Percentiles rank a stretch among this genome's conserved stretches.
Conservation (phyloP, 176 grass and related monocot species). For the Oryza punctata region DNA sequence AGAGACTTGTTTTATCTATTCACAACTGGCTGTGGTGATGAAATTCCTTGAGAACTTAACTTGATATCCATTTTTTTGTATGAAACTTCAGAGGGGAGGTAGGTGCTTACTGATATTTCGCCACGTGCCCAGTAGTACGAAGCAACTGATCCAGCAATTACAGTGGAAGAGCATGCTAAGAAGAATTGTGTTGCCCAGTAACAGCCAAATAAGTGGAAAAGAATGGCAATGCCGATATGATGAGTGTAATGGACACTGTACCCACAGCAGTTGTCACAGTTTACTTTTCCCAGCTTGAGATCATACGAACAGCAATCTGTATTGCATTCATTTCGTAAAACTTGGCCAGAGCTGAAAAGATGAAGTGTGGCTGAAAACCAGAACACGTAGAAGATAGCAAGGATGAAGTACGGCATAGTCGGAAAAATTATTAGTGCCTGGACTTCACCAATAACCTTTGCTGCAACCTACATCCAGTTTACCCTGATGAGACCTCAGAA, state of each 20-base stretch:
- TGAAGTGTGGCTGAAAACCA: constrained; percentile 90
- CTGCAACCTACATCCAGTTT: constrained; percentile 73
- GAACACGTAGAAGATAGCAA: constrained; percentile 88
- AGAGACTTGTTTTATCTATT: background rate
- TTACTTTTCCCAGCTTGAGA: constrained; percentile 85
- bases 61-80: background rate
- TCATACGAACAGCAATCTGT: constrained; percentile 76
- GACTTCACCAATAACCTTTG: constrained; percentile 95
- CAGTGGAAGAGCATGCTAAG: constrained; percentile 68
- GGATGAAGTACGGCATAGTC: constrained; percentile 62
- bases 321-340: constrained; percentile 77
- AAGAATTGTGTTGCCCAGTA: constrained; percentile 95
- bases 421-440: constrained; percentile 89
- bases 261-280: constrained; percentile 87
- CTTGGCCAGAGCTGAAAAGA: constrained; percentile 87
- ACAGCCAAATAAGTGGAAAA: constrained; percentile 85
- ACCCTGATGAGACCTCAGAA: constrained; percentile 27
- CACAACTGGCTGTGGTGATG: background rate
- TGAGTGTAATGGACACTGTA: constrained; percentile 84
- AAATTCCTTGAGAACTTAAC: background rate
- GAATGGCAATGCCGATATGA: constrained; percentile 80
- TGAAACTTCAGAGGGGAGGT: background rate
- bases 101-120: constrained; percentile 77
- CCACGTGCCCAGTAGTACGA: constrained; percentile 91
- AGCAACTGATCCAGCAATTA: constrained; percentile 92